Evolutionary conservation across 2,329 filamentous ascomycete species (phyloP).

Genomic region (Aureobasidium sp.): DNA sequence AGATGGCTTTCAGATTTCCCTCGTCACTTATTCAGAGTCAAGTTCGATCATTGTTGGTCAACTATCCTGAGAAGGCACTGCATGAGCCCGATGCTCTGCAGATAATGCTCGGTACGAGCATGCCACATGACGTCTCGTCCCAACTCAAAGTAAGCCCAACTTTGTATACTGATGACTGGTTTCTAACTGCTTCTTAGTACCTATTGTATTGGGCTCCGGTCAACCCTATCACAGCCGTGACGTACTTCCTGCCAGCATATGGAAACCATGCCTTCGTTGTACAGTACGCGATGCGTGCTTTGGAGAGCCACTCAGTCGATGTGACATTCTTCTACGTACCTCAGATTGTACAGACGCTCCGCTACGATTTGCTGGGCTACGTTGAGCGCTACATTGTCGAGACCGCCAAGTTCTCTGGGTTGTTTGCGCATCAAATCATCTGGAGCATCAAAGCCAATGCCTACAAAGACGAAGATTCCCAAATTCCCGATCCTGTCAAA

Average conservation of each 20-base stretch:
- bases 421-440: conserved; percentile 98
- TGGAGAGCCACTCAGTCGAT: conserved; percentile 93
- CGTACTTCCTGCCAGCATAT: conserved; percentile 86
- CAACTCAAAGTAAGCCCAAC: conserved; percentile 59
- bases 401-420: conserved; percentile 92
- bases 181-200: conserved; percentile 44
- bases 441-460: conserved; percentile 99
- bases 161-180: not conserved
- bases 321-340: conserved; percentile 99
- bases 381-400: conserved; percentile 95
- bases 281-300: conserved; percentile 91
- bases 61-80: conserved; percentile 75
- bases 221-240: conserved; percentile 87
- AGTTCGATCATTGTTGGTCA: conserved; percentile 71
- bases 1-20: conserved; percentile 72
- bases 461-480: conserved; percentile 92
- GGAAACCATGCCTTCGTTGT: conserved; percentile 86
- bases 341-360: conserved; percentile 90
- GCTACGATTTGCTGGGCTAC: conserved; percentile 89
- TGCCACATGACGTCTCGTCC: conserved; percentile 72
- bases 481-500: conserved; percentile 86
- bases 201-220: conserved; percentile 88
- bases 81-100: conserved; percentile 75
- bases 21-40: conserved; percentile 66
- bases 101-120: conserved; percentile 66